Base-by-base conservation (phyloP, 2,329 filamentous ascomycete species). In the Cordyceps pruinosa region DNA sequence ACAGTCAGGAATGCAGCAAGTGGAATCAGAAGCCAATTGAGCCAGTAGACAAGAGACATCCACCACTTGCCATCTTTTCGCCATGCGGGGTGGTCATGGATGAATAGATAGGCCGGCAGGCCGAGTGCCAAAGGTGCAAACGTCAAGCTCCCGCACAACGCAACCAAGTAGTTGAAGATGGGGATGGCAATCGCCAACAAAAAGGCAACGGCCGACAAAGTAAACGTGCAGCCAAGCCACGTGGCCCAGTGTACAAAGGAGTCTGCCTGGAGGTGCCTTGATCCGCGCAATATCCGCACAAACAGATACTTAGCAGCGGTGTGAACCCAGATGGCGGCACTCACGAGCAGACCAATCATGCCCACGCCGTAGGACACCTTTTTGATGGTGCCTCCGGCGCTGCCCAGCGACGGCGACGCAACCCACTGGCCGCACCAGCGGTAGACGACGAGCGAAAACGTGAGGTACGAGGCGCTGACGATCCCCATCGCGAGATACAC, bases 361-460 rank as follows among this genome's bases (percentile, higher is more conserved):
- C 76, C 83, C 45, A 86, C 72, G 3, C 83, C 84, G 62, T 86
- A 87, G 0, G 81, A 70, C 0, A 85, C 74, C 66, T 82, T 84
- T 70, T 86, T 85, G 61, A 86, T 72, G 0, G 74, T 77, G 4
- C 73, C 71, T 10, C 84, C 83, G 0, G 84, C 84, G 37, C 77
- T 82, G 8, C 83, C 83, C 0, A 87, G 75, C 1, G 82, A 81
- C 0, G 84, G 84, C 4, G 77, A 81, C 0, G 83, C 80, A 5
- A 87, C 82, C 77, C 79, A 86, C 59, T 80, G 72, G 4, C 84
- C 84, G 61, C 82, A 84, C 72, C 75, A 86, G 45, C 75, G 73
- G 69, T 86, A 86, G 5, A 86, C 79, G 3, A 85, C 80, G 17
- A 86, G 71, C 42, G 75, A 77, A 65, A 85, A 83, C 32, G 77